A percentile compares a stretch with the other conserved stretches of the same genome.
These are phyloP conservation scores for Pythium folliculosum DNA, from an alignment of 352 stramenopile species.

Conservation along the genomic window DNA sequence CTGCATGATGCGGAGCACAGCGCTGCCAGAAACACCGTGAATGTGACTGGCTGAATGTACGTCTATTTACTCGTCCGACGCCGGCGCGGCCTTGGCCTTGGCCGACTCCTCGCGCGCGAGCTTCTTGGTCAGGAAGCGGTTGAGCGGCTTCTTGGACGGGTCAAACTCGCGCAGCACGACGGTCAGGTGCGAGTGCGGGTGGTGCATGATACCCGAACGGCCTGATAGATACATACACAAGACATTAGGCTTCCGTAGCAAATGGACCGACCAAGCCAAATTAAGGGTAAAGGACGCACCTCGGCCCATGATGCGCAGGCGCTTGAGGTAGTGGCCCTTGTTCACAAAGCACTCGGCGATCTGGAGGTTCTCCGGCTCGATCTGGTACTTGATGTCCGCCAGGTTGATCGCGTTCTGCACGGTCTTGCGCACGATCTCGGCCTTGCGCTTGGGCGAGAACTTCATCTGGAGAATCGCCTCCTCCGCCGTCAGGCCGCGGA, in stretches of 20 bases:
- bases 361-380: constrained; percentile 84
- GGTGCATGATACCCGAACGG: constrained; percentile 83
- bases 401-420: constrained; percentile 88
- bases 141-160: constrained; percentile 73
- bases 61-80: constrained; percentile 44
- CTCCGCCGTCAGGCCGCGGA: constrained; percentile 69
- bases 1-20: not conserved
- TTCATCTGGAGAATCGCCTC: constrained; percentile 87
- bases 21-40: too few relatives aligned
- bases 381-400: constrained; percentile 88
- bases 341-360: constrained; percentile 86
- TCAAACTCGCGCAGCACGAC: constrained; percentile 82
- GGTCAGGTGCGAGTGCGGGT: constrained; percentile 79
- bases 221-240: constrained; percentile 27
- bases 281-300: constrained; percentile 31
- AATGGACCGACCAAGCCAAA: not conserved
- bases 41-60: constrained; percentile 4
- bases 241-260: not conserved
- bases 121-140: constrained; percentile 78
- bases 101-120: constrained; percentile 44
- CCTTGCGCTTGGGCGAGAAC: constrained; percentile 86
- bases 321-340: constrained; percentile 84
- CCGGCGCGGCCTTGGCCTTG: constrained; percentile 30
- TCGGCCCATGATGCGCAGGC: constrained; percentile 83
- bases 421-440: constrained; percentile 82